Evolutionary conservation across 331 rosid genomes (phyloP).

Genomic region (Malus hybrid): DNA sequence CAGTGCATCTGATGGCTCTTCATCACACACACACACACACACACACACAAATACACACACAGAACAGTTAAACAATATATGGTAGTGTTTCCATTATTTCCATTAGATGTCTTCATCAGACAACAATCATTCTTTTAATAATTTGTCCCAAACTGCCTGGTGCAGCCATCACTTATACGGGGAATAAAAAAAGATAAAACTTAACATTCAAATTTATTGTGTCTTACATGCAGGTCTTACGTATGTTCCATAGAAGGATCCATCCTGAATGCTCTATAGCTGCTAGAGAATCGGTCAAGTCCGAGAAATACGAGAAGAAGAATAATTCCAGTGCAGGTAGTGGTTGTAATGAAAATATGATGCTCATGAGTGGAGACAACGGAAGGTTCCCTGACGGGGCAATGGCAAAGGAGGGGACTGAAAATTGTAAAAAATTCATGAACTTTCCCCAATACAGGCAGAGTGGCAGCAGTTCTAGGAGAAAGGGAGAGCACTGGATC

Average conservation of each 20-base stretch:
- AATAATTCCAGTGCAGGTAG: conserved; percentile 24
- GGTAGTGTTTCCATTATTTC: background rate
- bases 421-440: conserved; percentile 25
- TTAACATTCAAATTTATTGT: conserved; percentile 4
- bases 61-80: background rate
- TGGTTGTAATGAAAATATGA: conserved; percentile 20
- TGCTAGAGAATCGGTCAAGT: conserved; percentile 22
- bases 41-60: background rate
- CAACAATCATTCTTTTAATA: background rate
- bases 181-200: background rate
- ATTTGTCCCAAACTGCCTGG: background rate
- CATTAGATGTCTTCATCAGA: background rate
- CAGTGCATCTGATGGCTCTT: conserved; percentile 8
- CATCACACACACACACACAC: background rate
- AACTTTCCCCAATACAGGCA: conserved; percentile 32
- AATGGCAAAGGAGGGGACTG: conserved; percentile 28
- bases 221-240: conserved; percentile 53
- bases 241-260: conserved; percentile 57
- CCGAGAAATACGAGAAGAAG: conserved; percentile 29
- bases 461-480: conserved; percentile 30
- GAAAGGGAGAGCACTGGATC: conserved; percentile 80
- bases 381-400: conserved; percentile 21
- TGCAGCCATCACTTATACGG: background rate
- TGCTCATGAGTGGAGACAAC: conserved; percentile 23
- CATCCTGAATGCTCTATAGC: conserved; percentile 52